Percentiles rank a stretch among this genome's conserved stretches.
phyloP scores from a whole-genome alignment of 768 basidiomycete species.

The Termitomyces sp. region DNA sequence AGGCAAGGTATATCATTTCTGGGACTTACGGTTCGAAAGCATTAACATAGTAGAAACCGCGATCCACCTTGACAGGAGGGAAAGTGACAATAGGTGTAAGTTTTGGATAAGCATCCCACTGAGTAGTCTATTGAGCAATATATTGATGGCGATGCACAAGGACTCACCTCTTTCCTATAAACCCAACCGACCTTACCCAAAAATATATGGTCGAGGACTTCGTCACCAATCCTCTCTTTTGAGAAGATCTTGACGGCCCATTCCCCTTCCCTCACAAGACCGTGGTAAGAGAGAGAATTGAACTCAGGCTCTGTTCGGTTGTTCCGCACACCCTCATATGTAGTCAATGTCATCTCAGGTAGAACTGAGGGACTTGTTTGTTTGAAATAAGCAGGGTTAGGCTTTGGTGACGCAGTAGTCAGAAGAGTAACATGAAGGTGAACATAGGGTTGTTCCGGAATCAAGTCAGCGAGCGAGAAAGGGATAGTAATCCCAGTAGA shows the following conservation, averaged over 20 bases:
- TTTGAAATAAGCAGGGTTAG: constrained; percentile 67
- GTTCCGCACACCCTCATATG: constrained; percentile 50
- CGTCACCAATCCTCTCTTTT: constrained; percentile 52
- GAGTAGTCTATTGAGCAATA: not conserved
- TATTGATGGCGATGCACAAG: not conserved
- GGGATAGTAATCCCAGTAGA: constrained; percentile 54
- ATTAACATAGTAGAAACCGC: constrained; percentile 86
- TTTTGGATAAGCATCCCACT: constrained; percentile 82
- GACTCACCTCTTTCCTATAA: constrained; percentile 63
- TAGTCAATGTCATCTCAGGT: constrained; percentile 70
- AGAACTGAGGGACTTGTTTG: constrained; percentile 35
- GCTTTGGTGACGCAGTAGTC: constrained; percentile 60
- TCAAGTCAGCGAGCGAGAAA: constrained; percentile 36
- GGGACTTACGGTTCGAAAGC: constrained; percentile 79
- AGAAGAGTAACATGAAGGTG: constrained; percentile 86
- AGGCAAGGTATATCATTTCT: not conserved
- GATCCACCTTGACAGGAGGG: constrained; percentile 72
- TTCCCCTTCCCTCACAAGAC: constrained; percentile 43
- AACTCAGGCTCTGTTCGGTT: constrained; percentile 68
- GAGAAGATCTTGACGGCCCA: constrained; percentile 92
- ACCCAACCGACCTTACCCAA: constrained; percentile 72
- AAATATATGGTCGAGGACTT: constrained; percentile 66
- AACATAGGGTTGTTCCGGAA: constrained; percentile 73
- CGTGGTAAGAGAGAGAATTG: constrained; percentile 82
- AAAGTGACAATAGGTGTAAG: constrained; percentile 62